Conservation (phyloP, 2,329 filamentous ascomycete genomes). For the Diplodia seriata region DNA sequence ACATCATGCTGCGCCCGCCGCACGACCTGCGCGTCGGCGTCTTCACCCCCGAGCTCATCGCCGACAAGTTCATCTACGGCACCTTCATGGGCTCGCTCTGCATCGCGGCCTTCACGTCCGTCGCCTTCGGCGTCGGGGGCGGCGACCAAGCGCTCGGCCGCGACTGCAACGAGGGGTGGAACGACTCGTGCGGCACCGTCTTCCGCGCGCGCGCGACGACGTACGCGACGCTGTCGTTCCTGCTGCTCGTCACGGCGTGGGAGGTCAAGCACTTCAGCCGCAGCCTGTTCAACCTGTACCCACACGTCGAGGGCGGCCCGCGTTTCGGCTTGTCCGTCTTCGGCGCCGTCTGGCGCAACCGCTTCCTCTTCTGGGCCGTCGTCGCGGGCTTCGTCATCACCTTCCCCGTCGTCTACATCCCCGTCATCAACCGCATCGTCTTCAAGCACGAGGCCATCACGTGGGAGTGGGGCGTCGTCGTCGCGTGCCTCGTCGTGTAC, state of each 20-base stretch:
- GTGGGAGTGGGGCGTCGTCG: constrained; percentile 57
- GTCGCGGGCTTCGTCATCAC: constrained; percentile 50
- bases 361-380: constrained; percentile 55
- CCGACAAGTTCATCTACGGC: constrained; percentile 58
- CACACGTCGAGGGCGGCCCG: constrained; percentile 36
- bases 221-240: constrained; percentile 53
- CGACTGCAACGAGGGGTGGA: constrained; percentile 55
- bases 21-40: constrained; percentile 53
- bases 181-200: constrained; percentile 50
- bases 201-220: constrained; percentile 56
- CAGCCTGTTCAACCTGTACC: constrained; percentile 55
- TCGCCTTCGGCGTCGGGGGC: constrained; percentile 55
- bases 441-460: constrained; percentile 54
- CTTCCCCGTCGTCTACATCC: constrained; percentile 56
- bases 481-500: constrained; percentile 51
- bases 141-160: too few relatives aligned
- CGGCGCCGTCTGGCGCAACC: constrained; percentile 49
- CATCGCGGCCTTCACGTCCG: constrained; percentile 53
- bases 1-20: constrained; percentile 56
- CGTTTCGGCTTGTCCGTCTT: constrained; percentile 46
- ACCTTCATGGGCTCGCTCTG: constrained; percentile 55
- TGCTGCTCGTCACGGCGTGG: constrained; percentile 56
- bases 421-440: constrained; percentile 54
- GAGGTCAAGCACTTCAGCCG: constrained; percentile 56
- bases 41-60: constrained; percentile 55